Conservation (phyloP, 345 rosid genomes). For the Excoecaria cochinchinensis region DNA sequence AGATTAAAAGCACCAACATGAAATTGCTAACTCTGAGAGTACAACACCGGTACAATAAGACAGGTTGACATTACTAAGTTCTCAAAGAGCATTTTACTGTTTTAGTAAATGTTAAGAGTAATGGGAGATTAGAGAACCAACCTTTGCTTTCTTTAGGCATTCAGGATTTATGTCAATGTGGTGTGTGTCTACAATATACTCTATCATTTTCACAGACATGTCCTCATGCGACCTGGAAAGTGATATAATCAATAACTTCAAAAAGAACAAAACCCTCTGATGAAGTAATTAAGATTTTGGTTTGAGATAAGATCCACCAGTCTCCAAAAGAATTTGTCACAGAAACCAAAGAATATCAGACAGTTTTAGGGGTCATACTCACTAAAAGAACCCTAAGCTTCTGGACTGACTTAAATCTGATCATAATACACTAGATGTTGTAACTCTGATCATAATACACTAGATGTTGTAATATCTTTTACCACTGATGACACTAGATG, state of each 20-base stretch:
- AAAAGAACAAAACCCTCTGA: conserved; percentile 3
- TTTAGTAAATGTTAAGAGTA: neutral
- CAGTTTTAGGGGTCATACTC: neutral
- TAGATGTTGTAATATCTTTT: neutral
- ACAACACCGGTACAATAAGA: no score
- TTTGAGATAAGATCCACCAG: neutral
- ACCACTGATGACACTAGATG: neutral
- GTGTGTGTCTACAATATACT: conserved; percentile 26
- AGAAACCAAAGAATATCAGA: neutral
- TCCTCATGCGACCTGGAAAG: conserved; percentile 36
- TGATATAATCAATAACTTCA: neutral
- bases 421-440: neutral
- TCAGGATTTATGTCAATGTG: conserved; percentile 30
- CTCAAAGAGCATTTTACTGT: neutral
- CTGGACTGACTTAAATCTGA: neutral
- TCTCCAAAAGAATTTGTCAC: neutral
- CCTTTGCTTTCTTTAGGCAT: conserved; percentile 31
- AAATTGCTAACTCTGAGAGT: neutral
- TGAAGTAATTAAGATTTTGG: neutral
- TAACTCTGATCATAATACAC: neutral
- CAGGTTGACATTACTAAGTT: no score
- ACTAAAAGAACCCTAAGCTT: neutral
- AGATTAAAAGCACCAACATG: neutral
- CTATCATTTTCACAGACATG: conserved; percentile 32
- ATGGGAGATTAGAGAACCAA: neutral